Conservation (phyloP, 2,329 filamentous ascomycete genomes). For the Colletotrichum lini region DNA sequence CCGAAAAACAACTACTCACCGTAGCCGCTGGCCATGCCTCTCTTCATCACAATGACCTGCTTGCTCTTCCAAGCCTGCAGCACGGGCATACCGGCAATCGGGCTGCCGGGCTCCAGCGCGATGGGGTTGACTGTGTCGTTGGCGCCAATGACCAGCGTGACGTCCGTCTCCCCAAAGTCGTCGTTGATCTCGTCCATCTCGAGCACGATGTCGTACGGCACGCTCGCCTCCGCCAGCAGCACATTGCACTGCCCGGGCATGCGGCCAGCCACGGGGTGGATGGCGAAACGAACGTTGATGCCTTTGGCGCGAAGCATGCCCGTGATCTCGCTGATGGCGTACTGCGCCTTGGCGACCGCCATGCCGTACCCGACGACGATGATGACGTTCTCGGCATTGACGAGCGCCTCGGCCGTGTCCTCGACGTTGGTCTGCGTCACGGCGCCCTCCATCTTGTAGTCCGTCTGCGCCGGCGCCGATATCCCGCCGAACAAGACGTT, state of each 20-base stretch:
- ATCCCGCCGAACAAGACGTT: conserved; percentile 93
- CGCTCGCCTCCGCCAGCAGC: conserved; percentile 86
- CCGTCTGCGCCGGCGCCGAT: conserved; percentile 68
- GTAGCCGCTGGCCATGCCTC: conserved; percentile 90
- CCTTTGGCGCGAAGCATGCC: conserved; percentile 80
- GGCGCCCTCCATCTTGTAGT: conserved; percentile 84
- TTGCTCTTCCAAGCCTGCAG: conserved; percentile 95
- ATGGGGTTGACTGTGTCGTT: conserved; percentile 96
- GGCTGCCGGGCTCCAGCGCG: conserved; percentile 84
- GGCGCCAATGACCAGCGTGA: conserved; percentile 90
- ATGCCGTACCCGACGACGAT: conserved; percentile 95
- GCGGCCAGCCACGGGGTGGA: conserved; percentile 89
- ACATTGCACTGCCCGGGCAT: conserved; percentile 98
- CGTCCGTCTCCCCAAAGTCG: conserved; percentile 87
- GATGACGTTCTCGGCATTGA: conserved; percentile 86
- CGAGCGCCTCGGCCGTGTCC: conserved; percentile 82
- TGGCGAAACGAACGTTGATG: conserved; percentile 88
- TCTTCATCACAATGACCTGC: conserved; percentile 93
- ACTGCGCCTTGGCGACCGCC: conserved; percentile 95
- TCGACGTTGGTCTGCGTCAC: conserved; percentile 85
- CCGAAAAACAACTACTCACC: conserved; percentile 63
- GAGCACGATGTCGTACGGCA: conserved; percentile 92
- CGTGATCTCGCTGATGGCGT: conserved; percentile 88
- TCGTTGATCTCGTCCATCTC: conserved; percentile 99
- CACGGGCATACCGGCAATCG: conserved; percentile 94